Percentiles rank a stretch among this genome's conserved stretches.
Evolutionary conservation across 192 early-diverging fungal genomes (phyloP).

Genomic region (Podila clonocystis): DNA sequence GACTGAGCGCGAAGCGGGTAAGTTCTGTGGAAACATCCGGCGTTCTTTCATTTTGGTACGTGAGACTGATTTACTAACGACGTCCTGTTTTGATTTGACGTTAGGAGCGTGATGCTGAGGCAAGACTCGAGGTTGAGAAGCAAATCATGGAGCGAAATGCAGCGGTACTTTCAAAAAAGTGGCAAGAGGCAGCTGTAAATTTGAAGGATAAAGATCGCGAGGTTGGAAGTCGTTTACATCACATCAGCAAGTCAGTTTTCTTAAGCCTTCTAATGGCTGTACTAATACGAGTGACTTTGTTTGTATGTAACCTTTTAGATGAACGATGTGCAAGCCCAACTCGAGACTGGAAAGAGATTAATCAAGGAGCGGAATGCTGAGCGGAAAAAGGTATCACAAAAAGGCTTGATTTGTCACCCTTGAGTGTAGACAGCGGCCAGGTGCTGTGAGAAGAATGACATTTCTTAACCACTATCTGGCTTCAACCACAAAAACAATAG

Average conservation of each 20-base stretch:
- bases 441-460: no score
- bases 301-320: conserved; percentile 11
- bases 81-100: no score
- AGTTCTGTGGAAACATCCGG: background rate
- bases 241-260: background rate
- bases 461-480: background rate
- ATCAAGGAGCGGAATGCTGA: conserved; percentile 31
- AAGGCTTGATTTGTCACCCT: background rate
- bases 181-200: conserved; percentile 14
- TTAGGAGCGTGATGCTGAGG: conserved; percentile 36
- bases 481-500: background rate
- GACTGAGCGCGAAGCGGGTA: conserved; percentile 24
- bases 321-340: conserved; percentile 19
- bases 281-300: background rate
- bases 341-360: conserved; percentile 25
- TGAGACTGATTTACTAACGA: background rate
- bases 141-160: conserved; percentile 26
- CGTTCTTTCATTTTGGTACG: background rate
- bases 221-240: background rate
- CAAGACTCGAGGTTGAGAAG: conserved; percentile 30
- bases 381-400: conserved; percentile 26
- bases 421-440: background rate
- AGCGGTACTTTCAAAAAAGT: conserved; percentile 20
- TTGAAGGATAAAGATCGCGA: conserved; percentile 36
- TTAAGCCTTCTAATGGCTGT: background rate